Percentiles rank a stretch among this genome's conserved stretches.
Evolutionary conservation across 75 land plant species (phyloP).

Genomic region (Pseudotsuga menziesii): DNA sequence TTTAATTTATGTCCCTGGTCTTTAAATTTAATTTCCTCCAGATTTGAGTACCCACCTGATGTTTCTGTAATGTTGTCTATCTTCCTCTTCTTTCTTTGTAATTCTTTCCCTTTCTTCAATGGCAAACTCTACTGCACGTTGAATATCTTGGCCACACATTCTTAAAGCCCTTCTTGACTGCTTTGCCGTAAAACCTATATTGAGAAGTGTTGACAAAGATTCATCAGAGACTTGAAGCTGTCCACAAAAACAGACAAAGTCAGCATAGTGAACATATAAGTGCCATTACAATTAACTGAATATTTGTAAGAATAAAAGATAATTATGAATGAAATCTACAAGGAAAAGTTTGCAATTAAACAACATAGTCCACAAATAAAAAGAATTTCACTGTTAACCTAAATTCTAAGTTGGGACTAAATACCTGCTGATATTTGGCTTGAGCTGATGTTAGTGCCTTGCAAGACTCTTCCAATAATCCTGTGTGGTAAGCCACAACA

Average conservation of each 20-base stretch:
- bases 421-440: conserved; percentile 67
- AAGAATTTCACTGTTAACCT: conserved; percentile 1
- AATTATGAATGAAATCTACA: background rate
- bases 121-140: conserved; percentile 71
- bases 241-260: background rate
- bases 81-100: conserved; percentile 40
- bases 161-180: conserved; percentile 78
- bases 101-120: conserved; percentile 59
- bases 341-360: background rate
- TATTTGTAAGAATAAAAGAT: background rate
- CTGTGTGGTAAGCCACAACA: conserved; percentile 85
- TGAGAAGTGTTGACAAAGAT: conserved; percentile 62
- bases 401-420: background rate
- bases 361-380: background rate
- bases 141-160: conserved; percentile 71
- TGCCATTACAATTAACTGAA: background rate
- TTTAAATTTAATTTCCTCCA: background rate
- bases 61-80: conserved; percentile 40
- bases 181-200: conserved; percentile 75
- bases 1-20: background rate
- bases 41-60: conserved; percentile 35
- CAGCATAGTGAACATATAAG: background rate
- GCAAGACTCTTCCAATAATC: conserved; percentile 49
- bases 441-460: conserved; percentile 67
- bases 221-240: conserved; percentile 96